Conservation (phyloP, 208 protist species). For the Plasmodiophora brassicae region DNA sequence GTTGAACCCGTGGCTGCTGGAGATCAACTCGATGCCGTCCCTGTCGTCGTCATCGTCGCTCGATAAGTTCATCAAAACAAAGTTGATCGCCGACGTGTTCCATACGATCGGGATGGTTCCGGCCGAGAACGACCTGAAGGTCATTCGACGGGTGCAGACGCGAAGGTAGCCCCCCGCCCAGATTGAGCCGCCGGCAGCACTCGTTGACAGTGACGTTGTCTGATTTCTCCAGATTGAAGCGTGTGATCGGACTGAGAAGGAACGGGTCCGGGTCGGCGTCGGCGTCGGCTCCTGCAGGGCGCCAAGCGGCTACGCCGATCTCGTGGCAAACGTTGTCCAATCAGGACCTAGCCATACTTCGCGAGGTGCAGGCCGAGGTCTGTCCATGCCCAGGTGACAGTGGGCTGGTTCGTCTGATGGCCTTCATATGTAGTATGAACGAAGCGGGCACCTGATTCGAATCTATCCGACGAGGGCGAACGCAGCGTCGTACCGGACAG, state of each 20-base stretch:
- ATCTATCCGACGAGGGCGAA: not conserved
- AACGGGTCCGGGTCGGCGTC: not conserved
- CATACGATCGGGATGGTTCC: conserved; percentile 8
- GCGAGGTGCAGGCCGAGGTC: not conserved
- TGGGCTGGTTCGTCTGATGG: not conserved
- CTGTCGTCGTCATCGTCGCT: conserved; percentile 80
- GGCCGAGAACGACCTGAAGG: not conserved
- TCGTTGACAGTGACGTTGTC: not conserved
- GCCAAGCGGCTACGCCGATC: too few species aligned
- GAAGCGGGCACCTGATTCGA: not conserved
- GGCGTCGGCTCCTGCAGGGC: not conserved
- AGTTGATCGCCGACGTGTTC: conserved; percentile 30
- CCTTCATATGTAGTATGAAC: not conserved
- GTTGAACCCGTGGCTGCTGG: conserved; percentile 84
- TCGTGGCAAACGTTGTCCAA: not conserved
- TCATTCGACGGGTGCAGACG: not conserved
- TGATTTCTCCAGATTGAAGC: not conserved
- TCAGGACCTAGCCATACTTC: not conserved
- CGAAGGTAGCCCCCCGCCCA: not conserved
- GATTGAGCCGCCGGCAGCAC: not conserved
- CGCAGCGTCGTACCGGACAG: not conserved
- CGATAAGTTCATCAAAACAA: conserved; percentile 61
- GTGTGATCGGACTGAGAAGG: not conserved
- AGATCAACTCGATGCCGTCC: conserved; percentile 91
- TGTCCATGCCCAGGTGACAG: not conserved